Conservation (phyloP, 192 early-diverging fungal species). For the Gigaspora rosea region DNA sequence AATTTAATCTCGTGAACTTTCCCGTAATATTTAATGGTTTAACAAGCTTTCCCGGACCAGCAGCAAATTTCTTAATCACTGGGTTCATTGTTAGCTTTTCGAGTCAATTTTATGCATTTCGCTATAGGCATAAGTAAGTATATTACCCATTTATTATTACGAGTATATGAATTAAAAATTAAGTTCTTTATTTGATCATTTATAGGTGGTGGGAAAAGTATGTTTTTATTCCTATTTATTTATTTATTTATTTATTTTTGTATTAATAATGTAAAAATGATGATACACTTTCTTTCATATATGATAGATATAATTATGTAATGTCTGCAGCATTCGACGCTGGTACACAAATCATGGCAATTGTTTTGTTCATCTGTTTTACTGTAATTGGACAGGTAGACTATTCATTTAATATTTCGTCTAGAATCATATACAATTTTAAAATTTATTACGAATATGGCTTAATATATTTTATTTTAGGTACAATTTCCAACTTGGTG, state of each 20-base stretch:
- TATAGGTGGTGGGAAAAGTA: not conserved
- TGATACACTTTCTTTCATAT: not conserved
- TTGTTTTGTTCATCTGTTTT: conserved; percentile 53
- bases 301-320: conserved; percentile 63
- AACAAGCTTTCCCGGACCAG: not conserved
- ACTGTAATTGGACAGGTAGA: conserved; percentile 40
- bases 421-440: not conserved
- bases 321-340: conserved; percentile 64
- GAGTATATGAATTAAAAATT: too few relatives aligned
- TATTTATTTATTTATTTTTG: too few relatives aligned
- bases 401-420: too few relatives aligned
- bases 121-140: not conserved
- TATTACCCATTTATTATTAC: too few relatives aligned
- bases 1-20: conserved; percentile 35
- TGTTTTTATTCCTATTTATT: not conserved
- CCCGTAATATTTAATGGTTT: conserved; percentile 20
- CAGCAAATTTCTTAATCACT: conserved; percentile 12
- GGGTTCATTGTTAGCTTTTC: not conserved
- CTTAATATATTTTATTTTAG: not conserved
- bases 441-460: too few relatives aligned
- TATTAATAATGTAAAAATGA: not conserved
- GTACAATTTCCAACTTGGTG: conserved; percentile 3
- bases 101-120: conserved; percentile 15
- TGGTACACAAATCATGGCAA: conserved; percentile 47
- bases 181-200: not conserved